A percentile compares a stretch with the other conserved stretches of the same genome.
Conservation (phyloP, 2,329 filamentous ascomycete genomes). For the Macrophomina tecta region DNA sequence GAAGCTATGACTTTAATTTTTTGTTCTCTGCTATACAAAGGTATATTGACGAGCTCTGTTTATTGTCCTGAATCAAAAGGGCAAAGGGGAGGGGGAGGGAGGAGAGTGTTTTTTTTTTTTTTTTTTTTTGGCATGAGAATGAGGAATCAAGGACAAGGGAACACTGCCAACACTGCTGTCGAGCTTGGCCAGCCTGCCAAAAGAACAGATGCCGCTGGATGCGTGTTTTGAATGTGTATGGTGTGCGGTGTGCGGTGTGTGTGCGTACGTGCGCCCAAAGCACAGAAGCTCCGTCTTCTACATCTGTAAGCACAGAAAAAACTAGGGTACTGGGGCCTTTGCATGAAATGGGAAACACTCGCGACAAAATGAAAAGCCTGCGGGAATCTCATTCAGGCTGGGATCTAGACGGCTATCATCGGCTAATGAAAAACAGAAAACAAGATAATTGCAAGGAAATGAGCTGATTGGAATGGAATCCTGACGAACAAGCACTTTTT, state of each 20-base stretch:
- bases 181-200: background rate
- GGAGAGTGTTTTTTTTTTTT: too few species aligned
- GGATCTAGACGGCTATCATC: slow-evolving; percentile 29
- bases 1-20: slow-evolving; percentile 15
- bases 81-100: background rate
- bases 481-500: slow-evolving; percentile 23
- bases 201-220: background rate
- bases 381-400: slow-evolving; percentile 29
- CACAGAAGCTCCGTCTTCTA: slow-evolving; percentile 18
- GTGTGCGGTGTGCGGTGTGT: too few species aligned
- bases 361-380: slow-evolving; percentile 24
- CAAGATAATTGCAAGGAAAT: slow-evolving; percentile 18
- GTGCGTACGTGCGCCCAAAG: background rate
- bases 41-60: slow-evolving; percentile 4
- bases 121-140: background rate
- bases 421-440: slow-evolving; percentile 17
- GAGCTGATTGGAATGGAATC: slow-evolving; percentile 1
- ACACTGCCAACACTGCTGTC: background rate
- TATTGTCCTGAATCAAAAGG: background rate
- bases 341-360: slow-evolving; percentile 5
- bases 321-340: slow-evolving; percentile 13
- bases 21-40: slow-evolving; percentile 23
- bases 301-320: slow-evolving; percentile 18
- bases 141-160: slow-evolving; percentile 8
- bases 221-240: background rate